A percentile compares a stretch with the other conserved stretches of the same genome.
phyloP scores from a whole-genome alignment of 177 flowering plant genomes.

The Vitis hybrid region DNA sequence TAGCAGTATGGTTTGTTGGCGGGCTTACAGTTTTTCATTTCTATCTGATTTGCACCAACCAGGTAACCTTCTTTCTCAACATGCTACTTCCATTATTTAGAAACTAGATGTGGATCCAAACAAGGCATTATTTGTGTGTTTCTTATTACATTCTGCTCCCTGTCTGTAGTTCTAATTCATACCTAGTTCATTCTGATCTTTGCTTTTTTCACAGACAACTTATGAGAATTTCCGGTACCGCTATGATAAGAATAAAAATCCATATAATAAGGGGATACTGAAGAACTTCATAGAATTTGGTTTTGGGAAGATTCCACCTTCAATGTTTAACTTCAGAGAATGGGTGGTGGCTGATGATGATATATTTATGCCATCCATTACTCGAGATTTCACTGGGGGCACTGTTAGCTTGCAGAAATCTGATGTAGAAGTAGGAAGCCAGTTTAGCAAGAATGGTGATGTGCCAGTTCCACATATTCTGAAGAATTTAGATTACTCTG shows the following conservation, averaged over 20 bases:
- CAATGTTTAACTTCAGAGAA: conserved; percentile 39
- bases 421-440: conserved; percentile 25
- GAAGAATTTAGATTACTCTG: conserved; percentile 28
- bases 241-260: conserved; percentile 56
- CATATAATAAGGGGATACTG: conserved; percentile 28
- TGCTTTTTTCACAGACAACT: conserved; percentile 22
- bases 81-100: conserved; percentile 25
- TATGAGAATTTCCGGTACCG: conserved; percentile 64
- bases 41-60: conserved; percentile 43
- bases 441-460: conserved; percentile 8
- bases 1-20: conserved; percentile 50
- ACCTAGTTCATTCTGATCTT: background rate
- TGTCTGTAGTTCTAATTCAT: no score
- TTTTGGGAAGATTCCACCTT: conserved; percentile 36
- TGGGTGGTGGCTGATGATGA: conserved; percentile 38
- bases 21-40: conserved; percentile 46
- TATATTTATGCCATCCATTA: background rate
- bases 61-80: conserved; percentile 29
- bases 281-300: conserved; percentile 41
- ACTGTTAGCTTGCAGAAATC: conserved; percentile 15
- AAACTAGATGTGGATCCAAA: no score
- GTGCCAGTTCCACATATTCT: conserved; percentile 23
- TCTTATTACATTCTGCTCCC: no score
- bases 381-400: conserved; percentile 4
- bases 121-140: no score